Conservation (phyloP, 257 asterid species). For the Solanum okadae region DNA sequence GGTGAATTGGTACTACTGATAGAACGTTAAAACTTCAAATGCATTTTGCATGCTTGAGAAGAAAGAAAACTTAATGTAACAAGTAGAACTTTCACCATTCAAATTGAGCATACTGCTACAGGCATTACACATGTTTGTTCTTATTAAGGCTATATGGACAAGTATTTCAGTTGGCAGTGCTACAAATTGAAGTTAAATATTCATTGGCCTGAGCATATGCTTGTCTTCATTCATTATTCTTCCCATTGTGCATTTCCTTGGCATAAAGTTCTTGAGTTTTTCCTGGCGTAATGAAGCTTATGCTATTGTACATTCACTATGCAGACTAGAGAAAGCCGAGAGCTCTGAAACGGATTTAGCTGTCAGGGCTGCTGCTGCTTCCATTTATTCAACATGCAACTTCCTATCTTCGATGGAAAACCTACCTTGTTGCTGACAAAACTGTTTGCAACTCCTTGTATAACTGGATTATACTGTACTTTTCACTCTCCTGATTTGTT, state of each 20-base stretch:
- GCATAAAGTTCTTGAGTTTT: background rate
- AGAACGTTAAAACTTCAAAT: background rate
- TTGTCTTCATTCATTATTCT: background rate
- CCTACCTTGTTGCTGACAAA: constrained; percentile 26
- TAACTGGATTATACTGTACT: background rate
- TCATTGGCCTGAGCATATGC: background rate
- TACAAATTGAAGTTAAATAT: background rate
- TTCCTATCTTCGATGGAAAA: constrained; percentile 52
- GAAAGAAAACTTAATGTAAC: background rate
- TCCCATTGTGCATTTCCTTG: background rate
- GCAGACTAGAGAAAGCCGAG: constrained; percentile 43
- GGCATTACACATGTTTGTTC: background rate
- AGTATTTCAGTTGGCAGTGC: background rate
- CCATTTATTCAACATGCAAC: constrained; percentile 89
- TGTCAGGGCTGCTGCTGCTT: constrained; percentile 84
- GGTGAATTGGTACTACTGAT: background rate
- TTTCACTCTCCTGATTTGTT: background rate
- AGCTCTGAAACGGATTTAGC: constrained; percentile 47
- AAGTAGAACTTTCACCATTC: background rate
- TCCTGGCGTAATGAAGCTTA: background rate
- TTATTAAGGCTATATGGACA: background rate
- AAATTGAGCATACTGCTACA: background rate
- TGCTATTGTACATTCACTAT: background rate
- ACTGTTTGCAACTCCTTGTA: background rate
- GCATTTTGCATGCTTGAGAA: background rate